Percentiles rank a stretch among this genome's conserved stretches.
Evolutionary conservation across 768 basidiomycete species (phyloP).

Genomic region (Amanita jacksonii): DNA sequence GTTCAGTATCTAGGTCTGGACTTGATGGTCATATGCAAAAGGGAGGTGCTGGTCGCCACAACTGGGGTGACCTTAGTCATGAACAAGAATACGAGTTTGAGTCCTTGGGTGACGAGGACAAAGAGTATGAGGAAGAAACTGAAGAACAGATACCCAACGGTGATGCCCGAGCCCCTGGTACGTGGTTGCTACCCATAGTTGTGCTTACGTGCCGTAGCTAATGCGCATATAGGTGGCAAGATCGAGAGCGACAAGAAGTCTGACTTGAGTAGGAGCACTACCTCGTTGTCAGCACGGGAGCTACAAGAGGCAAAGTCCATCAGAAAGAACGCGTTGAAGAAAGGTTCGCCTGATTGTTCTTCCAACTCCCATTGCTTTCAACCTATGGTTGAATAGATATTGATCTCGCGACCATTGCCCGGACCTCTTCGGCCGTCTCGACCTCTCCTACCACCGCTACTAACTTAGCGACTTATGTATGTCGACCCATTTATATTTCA

Average conservation of each 20-base stretch:
- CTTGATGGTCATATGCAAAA: conserved; percentile 66
- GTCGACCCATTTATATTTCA: too few relatives aligned
- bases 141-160: conserved; percentile 16
- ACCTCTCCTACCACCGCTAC: conserved; percentile 27
- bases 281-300: conserved; percentile 52
- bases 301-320: conserved; percentile 52
- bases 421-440: conserved; percentile 67
- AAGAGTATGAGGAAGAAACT: conserved; percentile 30
- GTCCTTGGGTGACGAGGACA: conserved; percentile 44
- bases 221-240: conserved; percentile 8
- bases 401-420: conserved; percentile 74
- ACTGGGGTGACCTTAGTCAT: conserved; percentile 71
- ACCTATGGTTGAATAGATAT: conserved; percentile 22
- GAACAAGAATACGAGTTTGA: conserved; percentile 53
- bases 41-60: conserved; percentile 71
- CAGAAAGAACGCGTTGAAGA: conserved; percentile 68
- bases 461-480: background rate
- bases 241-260: conserved; percentile 21
- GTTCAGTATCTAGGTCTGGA: conserved; percentile 71
- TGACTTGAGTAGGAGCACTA: conserved; percentile 26
- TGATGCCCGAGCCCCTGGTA: background rate
- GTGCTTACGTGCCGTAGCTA: background rate
- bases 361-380: background rate
- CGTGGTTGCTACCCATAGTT: background rate
- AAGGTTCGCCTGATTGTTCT: conserved; percentile 27